A percentile compares a stretch with the other conserved stretches of the same genome.
These are phyloP conservation scores for Nannizziopsis barbatae DNA, from an alignment of 2,329 filamentous ascomycete genomes.

Conservation along the genomic window DNA sequence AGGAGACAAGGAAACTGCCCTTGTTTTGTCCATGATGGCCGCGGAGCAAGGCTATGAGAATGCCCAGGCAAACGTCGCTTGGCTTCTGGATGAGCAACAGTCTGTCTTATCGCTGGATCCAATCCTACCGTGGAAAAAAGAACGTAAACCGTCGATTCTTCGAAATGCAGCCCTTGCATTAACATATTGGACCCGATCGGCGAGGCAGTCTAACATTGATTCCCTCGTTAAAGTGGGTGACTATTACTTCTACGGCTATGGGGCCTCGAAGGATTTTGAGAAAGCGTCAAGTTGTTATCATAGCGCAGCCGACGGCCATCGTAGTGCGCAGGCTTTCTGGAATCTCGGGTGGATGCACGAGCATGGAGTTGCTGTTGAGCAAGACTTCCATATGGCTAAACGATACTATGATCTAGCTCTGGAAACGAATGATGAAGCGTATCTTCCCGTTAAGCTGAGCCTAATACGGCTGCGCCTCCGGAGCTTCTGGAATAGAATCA, in stretches of 20 bases:
- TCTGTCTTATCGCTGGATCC: slow-evolving; percentile 49
- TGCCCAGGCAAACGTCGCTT: slow-evolving; percentile 82
- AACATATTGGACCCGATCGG: slow-evolving; percentile 90
- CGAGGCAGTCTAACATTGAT: slow-evolving; percentile 85
- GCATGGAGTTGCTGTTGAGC: slow-evolving; percentile 80
- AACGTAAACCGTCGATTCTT: slow-evolving; percentile 37
- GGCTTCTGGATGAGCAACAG: slow-evolving; percentile 63
- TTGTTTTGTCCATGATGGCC: slow-evolving; percentile 73
- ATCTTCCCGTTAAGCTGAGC: slow-evolving; percentile 81
- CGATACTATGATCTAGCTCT: slow-evolving; percentile 88
- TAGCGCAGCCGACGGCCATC: slow-evolving; percentile 78
- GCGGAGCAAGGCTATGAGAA: slow-evolving; percentile 87
- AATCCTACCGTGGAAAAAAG: slow-evolving; percentile 39
- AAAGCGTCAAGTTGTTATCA: slow-evolving; percentile 91
- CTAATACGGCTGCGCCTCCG: slow-evolving; percentile 72
- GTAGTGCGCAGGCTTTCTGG: slow-evolving; percentile 90
- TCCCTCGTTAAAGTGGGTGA: slow-evolving; percentile 96
- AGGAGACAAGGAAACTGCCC: slow-evolving; percentile 67
- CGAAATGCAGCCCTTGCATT: slow-evolving; percentile 58
- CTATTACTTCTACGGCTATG: slow-evolving; percentile 80
- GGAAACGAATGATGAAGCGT: slow-evolving; percentile 84
- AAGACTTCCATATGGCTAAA: slow-evolving; percentile 96
- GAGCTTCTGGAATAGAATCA: slow-evolving; percentile 90
- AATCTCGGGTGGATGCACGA: slow-evolving; percentile 99
- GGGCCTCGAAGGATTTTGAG: slow-evolving; percentile 58